phyloP scores from a whole-genome alignment of 768 basidiomycete genomes.

The Zangia roseola region DNA sequence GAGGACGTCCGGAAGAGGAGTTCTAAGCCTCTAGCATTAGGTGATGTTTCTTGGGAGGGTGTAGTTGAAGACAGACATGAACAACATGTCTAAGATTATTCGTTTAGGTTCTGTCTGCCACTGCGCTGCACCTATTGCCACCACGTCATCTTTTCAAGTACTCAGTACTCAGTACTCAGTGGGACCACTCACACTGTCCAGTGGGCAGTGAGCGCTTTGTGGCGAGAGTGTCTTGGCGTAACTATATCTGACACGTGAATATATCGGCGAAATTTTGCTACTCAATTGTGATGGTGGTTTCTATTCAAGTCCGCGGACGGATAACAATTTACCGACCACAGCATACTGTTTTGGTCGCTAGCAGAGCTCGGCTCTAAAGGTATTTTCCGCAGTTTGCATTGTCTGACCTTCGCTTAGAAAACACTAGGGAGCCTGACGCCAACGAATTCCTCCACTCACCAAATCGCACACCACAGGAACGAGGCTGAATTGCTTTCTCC shows the following conservation, averaged over 20 bases:
- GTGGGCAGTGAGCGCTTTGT: neutral
- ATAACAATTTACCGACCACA: conserved; percentile 1
- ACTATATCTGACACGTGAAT: neutral
- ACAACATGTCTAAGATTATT: conserved; percentile 17
- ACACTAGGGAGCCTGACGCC: neutral
- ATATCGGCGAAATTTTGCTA: neutral
- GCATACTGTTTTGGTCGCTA: neutral
- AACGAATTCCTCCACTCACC: conserved; percentile 10
- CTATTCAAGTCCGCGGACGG: neutral
- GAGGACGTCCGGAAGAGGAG: conserved; percentile 36
- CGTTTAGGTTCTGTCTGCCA: neutral
- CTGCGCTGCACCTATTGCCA: neutral
- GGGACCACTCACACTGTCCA: neutral
- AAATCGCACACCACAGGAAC: conserved; percentile 9
- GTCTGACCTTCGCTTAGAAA: conserved; percentile 5
- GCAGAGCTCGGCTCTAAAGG: conserved; percentile 1
- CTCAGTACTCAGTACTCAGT: too few relatives aligned
- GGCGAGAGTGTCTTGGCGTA: conserved; percentile 10
- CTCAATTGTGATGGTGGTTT: neutral
- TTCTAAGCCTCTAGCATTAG: conserved; percentile 20
- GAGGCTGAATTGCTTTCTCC: conserved; percentile 8
- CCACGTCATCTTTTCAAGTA: neutral
- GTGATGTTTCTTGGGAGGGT: conserved; percentile 7
- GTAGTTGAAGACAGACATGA: conserved; percentile 40
- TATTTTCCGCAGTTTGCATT: conserved; percentile 8